phyloP scores from a whole-genome alignment of 805 yeast genomes.

The Saccharomycopsis microspora region DNA sequence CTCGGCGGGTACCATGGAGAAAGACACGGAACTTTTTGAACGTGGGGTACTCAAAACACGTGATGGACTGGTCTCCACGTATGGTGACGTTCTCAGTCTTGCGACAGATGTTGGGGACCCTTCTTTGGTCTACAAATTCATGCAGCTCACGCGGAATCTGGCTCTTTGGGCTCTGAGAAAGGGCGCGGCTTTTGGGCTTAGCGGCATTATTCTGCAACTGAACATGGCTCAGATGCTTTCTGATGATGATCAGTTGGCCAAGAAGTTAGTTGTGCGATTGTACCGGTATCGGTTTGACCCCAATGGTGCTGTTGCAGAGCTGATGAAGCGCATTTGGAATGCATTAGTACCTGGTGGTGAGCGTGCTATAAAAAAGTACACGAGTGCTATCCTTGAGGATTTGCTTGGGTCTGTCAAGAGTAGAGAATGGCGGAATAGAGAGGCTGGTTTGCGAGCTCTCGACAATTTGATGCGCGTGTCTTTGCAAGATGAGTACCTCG shows the following conservation, averaged over 20 bases:
- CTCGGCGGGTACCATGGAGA: constrained; percentile 57
- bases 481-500: constrained; percentile 33
- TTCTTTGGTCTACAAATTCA: constrained; percentile 81
- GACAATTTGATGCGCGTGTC: constrained; percentile 57
- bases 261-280: constrained; percentile 64
- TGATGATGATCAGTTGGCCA: constrained; percentile 42
- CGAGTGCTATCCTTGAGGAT: constrained; percentile 51
- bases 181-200: constrained; percentile 90
- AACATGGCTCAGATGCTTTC: constrained; percentile 52
- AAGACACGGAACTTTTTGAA: constrained; percentile 77
- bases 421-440: constrained; percentile 88
- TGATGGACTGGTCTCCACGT: constrained; percentile 82
- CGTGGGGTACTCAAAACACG: constrained; percentile 70
- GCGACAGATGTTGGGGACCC: constrained; percentile 97
- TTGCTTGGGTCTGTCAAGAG: constrained; percentile 58
- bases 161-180: constrained; percentile 87
- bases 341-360: constrained; percentile 49
- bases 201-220: constrained; percentile 71
- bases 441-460: constrained; percentile 70
- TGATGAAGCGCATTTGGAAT: constrained; percentile 88
- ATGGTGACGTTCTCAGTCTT: constrained; percentile 74
- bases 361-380: constrained; percentile 39
- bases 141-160: constrained; percentile 82
- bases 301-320: constrained; percentile 52
- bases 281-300: constrained; percentile 86